Evolutionary conservation across 352 stramenopile genomes (phyloP).

Genomic region (Phytopythium chamaehyphon): DNA sequence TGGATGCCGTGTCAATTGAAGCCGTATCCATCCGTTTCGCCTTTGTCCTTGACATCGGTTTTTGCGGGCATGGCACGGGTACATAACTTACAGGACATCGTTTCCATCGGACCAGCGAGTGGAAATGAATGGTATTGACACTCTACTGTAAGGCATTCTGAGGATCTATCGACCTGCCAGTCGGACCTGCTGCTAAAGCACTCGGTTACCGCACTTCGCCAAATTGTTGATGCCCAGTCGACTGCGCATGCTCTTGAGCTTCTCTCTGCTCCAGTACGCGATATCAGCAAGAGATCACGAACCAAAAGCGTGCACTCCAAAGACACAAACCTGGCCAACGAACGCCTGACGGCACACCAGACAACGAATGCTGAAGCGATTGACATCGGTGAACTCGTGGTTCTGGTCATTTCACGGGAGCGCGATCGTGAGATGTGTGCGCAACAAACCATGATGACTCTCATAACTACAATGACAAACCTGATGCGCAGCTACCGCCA

Average conservation of each 20-base stretch:
- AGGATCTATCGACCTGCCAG: background rate
- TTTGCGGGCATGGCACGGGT: too few species aligned
- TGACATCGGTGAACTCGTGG: constrained; percentile 77
- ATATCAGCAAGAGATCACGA: background rate
- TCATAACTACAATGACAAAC: constrained; percentile 7
- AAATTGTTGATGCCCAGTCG: constrained; percentile 71
- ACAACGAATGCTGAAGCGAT: constrained; percentile 70
- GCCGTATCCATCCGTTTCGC: too few species aligned
- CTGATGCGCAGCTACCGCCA: constrained; percentile 79
- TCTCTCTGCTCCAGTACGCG: constrained; percentile 27
- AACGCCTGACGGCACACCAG: constrained; percentile 62
- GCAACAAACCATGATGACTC: too few species aligned
- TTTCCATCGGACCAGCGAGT: too few species aligned
- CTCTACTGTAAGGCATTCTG: background rate
- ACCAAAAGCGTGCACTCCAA: background rate
- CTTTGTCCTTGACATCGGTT: too few species aligned
- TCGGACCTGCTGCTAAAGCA: background rate
- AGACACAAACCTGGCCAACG: constrained; percentile 42
- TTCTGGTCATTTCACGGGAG: too few species aligned
- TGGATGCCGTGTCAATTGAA: too few species aligned
- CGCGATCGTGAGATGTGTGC: too few species aligned
- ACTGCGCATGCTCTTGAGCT: constrained; percentile 52
- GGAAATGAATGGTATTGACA: background rate
- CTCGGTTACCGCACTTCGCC: constrained; percentile 36
- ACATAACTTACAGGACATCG: too few species aligned